These are phyloP conservation scores for Nepenthes alata DNA, from an alignment of 179 eudicot genomes.

Conservation along the genomic window DNA sequence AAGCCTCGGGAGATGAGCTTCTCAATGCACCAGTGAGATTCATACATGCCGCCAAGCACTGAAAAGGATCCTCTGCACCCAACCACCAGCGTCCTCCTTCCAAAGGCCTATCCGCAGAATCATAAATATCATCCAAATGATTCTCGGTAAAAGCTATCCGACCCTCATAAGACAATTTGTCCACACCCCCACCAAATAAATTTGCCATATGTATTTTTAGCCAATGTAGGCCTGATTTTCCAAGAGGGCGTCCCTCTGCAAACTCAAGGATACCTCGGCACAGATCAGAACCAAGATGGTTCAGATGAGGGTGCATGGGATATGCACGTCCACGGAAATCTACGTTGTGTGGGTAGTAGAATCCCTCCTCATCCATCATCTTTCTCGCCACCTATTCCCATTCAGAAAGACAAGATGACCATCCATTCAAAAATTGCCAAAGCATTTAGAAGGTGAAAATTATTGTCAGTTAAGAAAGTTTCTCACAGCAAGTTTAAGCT, in stretches of 20 bases:
- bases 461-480: constrained; percentile 1
- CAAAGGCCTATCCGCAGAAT: constrained; percentile 91
- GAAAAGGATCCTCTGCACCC: constrained; percentile 91
- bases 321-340: constrained; percentile 99
- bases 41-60: constrained; percentile 87
- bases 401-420: constrained; percentile 6
- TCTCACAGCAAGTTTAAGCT: constrained; percentile 72
- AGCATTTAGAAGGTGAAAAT: neutral
- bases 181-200: constrained; percentile 87
- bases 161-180: constrained; percentile 75
- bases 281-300: constrained; percentile 92
- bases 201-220: constrained; percentile 90
- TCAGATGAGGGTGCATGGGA: constrained; percentile 93
- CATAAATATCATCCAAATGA: constrained; percentile 80
- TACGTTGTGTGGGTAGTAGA: constrained; percentile 92
- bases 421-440: constrained; percentile 15
- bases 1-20: constrained; percentile 73
- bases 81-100: constrained; percentile 97
- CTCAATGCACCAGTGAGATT: constrained; percentile 79
- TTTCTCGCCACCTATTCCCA: constrained; percentile 70
- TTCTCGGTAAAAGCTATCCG: constrained; percentile 73
- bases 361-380: constrained; percentile 86
- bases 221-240: constrained; percentile 77
- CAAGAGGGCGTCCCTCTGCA: constrained; percentile 81
- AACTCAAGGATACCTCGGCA: constrained; percentile 93